Percentiles rank a stretch among this genome's conserved stretches.
Conservation (phyloP, 75 land plant species). For the Pinus albicaulis region DNA sequence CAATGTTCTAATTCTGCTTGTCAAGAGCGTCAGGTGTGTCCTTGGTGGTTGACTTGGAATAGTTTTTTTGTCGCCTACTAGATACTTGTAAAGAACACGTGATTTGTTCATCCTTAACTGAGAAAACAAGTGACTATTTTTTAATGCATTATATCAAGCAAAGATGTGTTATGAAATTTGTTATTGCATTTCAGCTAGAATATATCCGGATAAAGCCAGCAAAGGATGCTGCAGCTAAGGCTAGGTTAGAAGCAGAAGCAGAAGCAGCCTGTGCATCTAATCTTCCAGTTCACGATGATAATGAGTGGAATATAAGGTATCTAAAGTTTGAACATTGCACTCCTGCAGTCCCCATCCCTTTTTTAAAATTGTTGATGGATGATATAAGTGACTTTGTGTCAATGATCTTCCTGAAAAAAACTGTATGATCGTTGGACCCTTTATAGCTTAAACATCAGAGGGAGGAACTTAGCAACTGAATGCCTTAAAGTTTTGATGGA, state of each 20-base stretch:
- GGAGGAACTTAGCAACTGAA: neutral
- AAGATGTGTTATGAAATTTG: neutral
- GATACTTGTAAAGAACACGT: neutral
- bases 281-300: conserved; percentile 72
- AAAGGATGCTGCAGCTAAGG: conserved; percentile 82
- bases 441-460: neutral
- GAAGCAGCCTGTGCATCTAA: conserved; percentile 11
- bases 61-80: neutral
- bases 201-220: conserved; percentile 64
- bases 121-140: neutral
- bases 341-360: neutral
- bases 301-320: conserved; percentile 95
- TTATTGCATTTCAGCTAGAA: conserved; percentile 56
- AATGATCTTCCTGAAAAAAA: neutral
- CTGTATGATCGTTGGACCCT: neutral
- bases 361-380: neutral
- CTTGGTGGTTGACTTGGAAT: neutral
- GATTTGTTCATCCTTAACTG: neutral
- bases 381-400: neutral
- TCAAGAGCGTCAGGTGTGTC: conserved; percentile 73
- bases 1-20: conserved; percentile 92
- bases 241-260: conserved; percentile 73
- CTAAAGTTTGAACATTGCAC: no score
- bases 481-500: neutral
- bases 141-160: neutral